Evolutionary conservation across 129 eudicot species (phyloP), one percentile per base, ranked within the genome.

Genomic region (Escallonia herrerae): DNA sequence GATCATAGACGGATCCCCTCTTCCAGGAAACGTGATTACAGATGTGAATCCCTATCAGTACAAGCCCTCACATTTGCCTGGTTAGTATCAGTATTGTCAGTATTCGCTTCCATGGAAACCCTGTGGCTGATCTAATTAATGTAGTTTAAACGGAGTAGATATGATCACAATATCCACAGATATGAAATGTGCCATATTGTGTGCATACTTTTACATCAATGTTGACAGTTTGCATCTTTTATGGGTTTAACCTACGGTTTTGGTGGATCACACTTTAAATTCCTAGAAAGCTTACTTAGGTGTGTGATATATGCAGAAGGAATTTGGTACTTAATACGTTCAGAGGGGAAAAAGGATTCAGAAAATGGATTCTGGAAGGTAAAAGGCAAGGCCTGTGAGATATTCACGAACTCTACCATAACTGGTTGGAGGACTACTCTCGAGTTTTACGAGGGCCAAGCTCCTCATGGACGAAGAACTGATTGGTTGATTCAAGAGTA

Each of bases 401-500:
- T 87, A 69, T 87, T 65, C 70, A 63, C 79, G 2, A 68, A 80
- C 58, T 58, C 95, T 44, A 38, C 39, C 45, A 62, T 87, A 22
- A 76, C 43, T 68, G 97, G 97, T 78, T 79, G 87, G 80, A 90
- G 93, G 63, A 77, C 81, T 42, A 87, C 95, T 40, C 75, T 78
- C 14, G 82, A 80, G 43, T 90, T 70, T 60, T 73, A 72, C 61
- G 77, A 84, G 77, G 87, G 88, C 57, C 67, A 5, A 47, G 58
- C 76, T 42, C 77, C 79, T 67, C 15, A 60, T 40, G 83, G 50
- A 40, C 61, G 77, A 58, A 70, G 67, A 81, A 90, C 95, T 57
- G 76, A 77, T 57, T 90, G 91, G 91, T 64, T 86, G 40, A 84
- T 87, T 89, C 95, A 84, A 63, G 83, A 87, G 75, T 90, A 82